A percentile compares a stretch with the other conserved stretches of the same genome.
Evolutionary conservation across 371 early-diverging fungal species (phyloP).

Genomic region (Ordospora colligata): DNA sequence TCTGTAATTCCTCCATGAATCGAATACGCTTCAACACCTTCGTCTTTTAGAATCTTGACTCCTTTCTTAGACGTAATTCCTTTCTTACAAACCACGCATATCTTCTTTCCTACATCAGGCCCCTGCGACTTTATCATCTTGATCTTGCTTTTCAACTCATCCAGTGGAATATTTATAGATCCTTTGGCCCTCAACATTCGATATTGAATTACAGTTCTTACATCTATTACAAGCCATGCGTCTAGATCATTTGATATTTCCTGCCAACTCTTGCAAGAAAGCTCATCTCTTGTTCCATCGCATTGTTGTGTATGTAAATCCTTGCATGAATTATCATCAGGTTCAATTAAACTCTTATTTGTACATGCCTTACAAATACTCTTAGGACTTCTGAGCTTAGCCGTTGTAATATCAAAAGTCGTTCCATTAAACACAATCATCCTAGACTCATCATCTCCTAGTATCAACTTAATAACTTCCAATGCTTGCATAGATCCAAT

Average conservation of each 20-base stretch:
- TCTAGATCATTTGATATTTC: slow-evolving; percentile 10
- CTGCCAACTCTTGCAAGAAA: slow-evolving; percentile 22
- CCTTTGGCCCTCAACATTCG: slow-evolving; percentile 38
- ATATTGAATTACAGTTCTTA: slow-evolving; percentile 31
- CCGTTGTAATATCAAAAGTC: not conserved
- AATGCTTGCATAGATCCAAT: slow-evolving; percentile 86
- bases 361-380: not conserved
- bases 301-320: slow-evolving; percentile 11
- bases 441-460: slow-evolving; percentile 15
- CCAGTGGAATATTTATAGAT: slow-evolving; percentile 40
- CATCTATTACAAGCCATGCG: slow-evolving; percentile 41
- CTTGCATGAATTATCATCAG: not conserved
- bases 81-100: slow-evolving; percentile 40
- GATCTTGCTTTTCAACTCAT: slow-evolving; percentile 12
- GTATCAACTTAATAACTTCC: slow-evolving; percentile 71
- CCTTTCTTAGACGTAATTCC: slow-evolving; percentile 46
- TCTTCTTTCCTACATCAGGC: not conserved
- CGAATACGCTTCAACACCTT: slow-evolving; percentile 15
- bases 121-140: not conserved
- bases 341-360: not conserved
- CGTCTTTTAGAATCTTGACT: not conserved
- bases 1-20: slow-evolving; percentile 40
- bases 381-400: slow-evolving; percentile 8
- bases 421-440: slow-evolving; percentile 36
- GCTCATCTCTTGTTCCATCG: slow-evolving; percentile 15